These are phyloP conservation scores for Oryza australiensis DNA, from an alignment of 176 grass and related monocot genomes.

Conservation along the genomic window DNA sequence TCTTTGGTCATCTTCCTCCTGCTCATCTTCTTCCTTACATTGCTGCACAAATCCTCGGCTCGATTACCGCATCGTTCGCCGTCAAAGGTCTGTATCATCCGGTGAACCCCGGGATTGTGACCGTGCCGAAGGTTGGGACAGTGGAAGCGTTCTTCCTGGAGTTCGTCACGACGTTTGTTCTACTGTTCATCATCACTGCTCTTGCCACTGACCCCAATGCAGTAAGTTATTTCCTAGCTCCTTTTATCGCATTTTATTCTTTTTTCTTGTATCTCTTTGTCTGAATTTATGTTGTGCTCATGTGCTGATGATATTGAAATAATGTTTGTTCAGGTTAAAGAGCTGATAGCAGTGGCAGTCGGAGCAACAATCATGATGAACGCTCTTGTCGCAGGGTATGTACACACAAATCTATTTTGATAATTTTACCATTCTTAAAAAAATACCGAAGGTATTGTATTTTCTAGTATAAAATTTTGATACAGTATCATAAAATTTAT, in stretches of 20 bases:
- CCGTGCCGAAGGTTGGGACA: slow-evolving; percentile 43
- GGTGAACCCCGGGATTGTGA: slow-evolving; percentile 42
- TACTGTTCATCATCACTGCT: slow-evolving; percentile 66
- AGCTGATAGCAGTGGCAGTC: not conserved
- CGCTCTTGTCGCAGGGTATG: not conserved
- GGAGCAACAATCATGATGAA: not conserved
- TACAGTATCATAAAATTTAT: too few species aligned
- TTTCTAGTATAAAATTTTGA: too few species aligned
- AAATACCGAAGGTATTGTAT: too few species aligned
- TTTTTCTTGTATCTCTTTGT: not conserved
- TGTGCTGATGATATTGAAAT: not conserved
- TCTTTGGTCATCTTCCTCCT: slow-evolving; percentile 51
- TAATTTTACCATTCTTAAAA: too few species aligned
- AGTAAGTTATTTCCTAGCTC: slow-evolving; percentile 29
- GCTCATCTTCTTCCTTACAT: slow-evolving; percentile 49
- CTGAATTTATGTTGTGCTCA: not conserved
- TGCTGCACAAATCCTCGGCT: slow-evolving; percentile 49
- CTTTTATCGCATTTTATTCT: not conserved
- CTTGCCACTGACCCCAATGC: slow-evolving; percentile 52
- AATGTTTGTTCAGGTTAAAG: not conserved
- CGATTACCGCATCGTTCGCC: slow-evolving; percentile 46
- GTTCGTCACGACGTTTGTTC: slow-evolving; percentile 65
- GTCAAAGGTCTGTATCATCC: slow-evolving; percentile 56
- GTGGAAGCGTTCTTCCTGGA: slow-evolving; percentile 69
- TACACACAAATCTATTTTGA: too few species aligned